Percentiles rank a stretch among this genome's conserved stretches.
These are phyloP conservation scores for Meyerozyma sp. DNA, from an alignment of 1,139 yeast species.

Conservation along the genomic window DNA sequence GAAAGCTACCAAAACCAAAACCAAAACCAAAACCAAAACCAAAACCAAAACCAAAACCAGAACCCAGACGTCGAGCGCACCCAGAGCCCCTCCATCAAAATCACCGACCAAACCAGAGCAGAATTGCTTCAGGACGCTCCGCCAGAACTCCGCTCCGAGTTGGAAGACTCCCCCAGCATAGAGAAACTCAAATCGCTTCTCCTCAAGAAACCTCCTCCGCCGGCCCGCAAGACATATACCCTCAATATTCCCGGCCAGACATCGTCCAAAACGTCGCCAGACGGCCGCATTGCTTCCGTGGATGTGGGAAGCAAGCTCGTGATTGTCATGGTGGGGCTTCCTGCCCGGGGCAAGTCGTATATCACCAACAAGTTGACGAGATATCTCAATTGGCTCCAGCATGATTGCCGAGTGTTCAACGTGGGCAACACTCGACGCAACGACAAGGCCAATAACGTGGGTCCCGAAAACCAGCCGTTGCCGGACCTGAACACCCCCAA, in stretches of 20 bases:
- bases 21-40: too few relatives aligned
- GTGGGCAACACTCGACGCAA: conserved; percentile 91
- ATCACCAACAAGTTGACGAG: conserved; percentile 86
- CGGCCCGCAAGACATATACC: conserved; percentile 60
- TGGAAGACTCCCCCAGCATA: conserved; percentile 38
- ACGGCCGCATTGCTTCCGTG: conserved; percentile 68
- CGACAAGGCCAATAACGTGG: conserved; percentile 54
- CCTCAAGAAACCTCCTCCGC: conserved; percentile 31
- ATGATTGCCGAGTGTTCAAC: conserved; percentile 83
- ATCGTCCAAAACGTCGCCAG: conserved; percentile 74
- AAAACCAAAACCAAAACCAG: too few relatives aligned
- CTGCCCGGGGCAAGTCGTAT: conserved; percentile 90
- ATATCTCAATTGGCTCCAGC: conserved; percentile 88
- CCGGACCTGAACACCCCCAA: conserved; percentile 52
- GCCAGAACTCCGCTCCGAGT: conserved; percentile 25
- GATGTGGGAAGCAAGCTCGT: conserved; percentile 81
- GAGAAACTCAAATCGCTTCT: conserved; percentile 35
- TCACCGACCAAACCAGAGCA: conserved; percentile 11
- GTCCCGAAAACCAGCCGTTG: conserved; percentile 68
- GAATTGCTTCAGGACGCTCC: conserved; percentile 31
- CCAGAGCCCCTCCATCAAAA: not conserved
- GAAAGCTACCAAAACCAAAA: too few relatives aligned
- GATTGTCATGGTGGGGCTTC: conserved; percentile 91
- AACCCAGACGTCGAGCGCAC: not conserved
- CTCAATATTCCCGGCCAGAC: conserved; percentile 93